phyloP scores from a whole-genome alignment of 805 yeast genomes.

The Metschnikowia shivogae region DNA sequence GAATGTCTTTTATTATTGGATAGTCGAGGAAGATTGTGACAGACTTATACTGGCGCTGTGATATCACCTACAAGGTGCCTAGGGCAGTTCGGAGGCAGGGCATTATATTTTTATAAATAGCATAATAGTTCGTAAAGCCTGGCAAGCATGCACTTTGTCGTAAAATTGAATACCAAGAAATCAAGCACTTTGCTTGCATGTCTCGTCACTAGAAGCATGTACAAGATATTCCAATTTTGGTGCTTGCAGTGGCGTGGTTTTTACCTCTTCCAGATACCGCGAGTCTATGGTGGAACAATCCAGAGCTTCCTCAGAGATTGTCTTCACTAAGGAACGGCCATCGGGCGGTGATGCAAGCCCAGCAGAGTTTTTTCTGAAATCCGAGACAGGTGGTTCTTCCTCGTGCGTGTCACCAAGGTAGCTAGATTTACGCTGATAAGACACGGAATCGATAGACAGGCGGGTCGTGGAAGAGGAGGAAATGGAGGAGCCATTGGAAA shows the following conservation, averaged over 20 bases:
- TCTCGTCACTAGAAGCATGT: background rate
- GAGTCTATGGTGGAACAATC: constrained; percentile 1
- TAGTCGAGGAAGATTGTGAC: too few relatives aligned
- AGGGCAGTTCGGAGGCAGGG: too few relatives aligned
- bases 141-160: too few relatives aligned
- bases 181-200: constrained; percentile 1
- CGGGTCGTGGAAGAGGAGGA: constrained; percentile 29
- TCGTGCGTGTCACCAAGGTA: constrained; percentile 2
- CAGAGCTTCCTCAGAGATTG: constrained; percentile 2
- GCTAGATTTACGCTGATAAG: constrained; percentile 13
- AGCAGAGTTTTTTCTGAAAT: background rate
- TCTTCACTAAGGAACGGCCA: background rate
- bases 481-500: constrained; percentile 34
- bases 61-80: background rate
- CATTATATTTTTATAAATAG: too few relatives aligned
- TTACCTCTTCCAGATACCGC: background rate
- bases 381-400: constrained; percentile 2
- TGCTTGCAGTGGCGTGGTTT: constrained; percentile 2
- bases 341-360: background rate
- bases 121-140: too few relatives aligned
- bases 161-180: background rate
- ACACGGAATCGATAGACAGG: constrained; percentile 29
- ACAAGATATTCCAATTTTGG: constrained; percentile 4
- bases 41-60: too few relatives aligned
- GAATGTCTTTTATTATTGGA: too few relatives aligned